Percentiles rank a stretch among this genome's conserved stretches.
Conservation (phyloP, 345 rosid genomes). For the Populus ilicifolia region DNA sequence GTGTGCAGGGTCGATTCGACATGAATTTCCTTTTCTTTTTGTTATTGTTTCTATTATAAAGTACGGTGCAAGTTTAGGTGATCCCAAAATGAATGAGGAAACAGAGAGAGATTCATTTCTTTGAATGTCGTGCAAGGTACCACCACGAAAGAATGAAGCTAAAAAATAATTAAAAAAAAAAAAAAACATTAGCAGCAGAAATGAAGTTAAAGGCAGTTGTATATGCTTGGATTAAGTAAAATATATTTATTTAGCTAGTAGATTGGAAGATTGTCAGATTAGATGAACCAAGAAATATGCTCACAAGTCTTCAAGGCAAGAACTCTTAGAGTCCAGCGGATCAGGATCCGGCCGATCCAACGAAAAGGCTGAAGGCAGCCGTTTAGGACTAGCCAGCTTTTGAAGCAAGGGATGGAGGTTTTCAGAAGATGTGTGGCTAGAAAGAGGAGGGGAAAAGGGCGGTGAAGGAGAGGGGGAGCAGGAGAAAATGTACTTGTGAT, state of each 20-base stretch:
- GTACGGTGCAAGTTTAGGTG: neutral
- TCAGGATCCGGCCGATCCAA: conserved; percentile 23
- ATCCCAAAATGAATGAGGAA: neutral
- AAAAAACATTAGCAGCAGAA: neutral
- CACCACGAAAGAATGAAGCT: neutral
- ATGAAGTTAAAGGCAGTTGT: no score
- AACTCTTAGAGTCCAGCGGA: conserved; percentile 9
- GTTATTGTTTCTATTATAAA: neutral
- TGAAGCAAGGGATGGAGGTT: conserved; percentile 39
- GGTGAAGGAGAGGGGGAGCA: conserved; percentile 46
- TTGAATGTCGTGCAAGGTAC: neutral
- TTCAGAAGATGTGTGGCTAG: conserved; percentile 31
- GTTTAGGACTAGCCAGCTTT: conserved; percentile 7
- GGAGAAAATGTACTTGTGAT: conserved; percentile 36
- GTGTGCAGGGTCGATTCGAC: neutral
- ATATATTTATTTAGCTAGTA: no score
- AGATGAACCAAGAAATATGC: conserved; percentile 4
- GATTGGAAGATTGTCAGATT: no score
- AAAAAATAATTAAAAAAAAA: neutral
- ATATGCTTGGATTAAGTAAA: no score
- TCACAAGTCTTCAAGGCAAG: conserved; percentile 51
- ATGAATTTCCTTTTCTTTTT: neutral
- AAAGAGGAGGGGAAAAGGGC: conserved; percentile 39
- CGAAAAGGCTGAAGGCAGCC: conserved; percentile 35
- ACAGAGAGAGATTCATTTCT: conserved; percentile 3